A percentile compares a stretch with the other conserved stretches of the same genome.
phyloP scores from a whole-genome alignment of 345 rosid species.

The sweet orange (Citrus sinensis) region DVS_A1.0 CM039162.1:8581001-8581500 shows the following conservation, averaged over 20 bases:
- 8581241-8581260: background rate
- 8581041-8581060: conserved; percentile 61
- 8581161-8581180: conserved; percentile 65
- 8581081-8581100: conserved; percentile 43
- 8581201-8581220: conserved; percentile 64
- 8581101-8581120: conserved; percentile 29
- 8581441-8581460: background rate
- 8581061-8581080: conserved; percentile 45
- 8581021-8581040: conserved; percentile 55
- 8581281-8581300: background rate
- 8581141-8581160: conserved; percentile 62
- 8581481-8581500: background rate
- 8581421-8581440: background rate
- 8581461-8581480: background rate
- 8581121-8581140: conserved; percentile 51
- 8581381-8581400: background rate
- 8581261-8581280: background rate
- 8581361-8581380: background rate
- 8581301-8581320: background rate
- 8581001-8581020: conserved; percentile 31
- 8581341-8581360: background rate
- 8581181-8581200: conserved; percentile 86
- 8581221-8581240: conserved; percentile 34
- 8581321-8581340: background rate
- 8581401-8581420: background rate